Base-by-base conservation (phyloP, 768 basidiomycete species). In the Lentinus tigrinus region DNA sequence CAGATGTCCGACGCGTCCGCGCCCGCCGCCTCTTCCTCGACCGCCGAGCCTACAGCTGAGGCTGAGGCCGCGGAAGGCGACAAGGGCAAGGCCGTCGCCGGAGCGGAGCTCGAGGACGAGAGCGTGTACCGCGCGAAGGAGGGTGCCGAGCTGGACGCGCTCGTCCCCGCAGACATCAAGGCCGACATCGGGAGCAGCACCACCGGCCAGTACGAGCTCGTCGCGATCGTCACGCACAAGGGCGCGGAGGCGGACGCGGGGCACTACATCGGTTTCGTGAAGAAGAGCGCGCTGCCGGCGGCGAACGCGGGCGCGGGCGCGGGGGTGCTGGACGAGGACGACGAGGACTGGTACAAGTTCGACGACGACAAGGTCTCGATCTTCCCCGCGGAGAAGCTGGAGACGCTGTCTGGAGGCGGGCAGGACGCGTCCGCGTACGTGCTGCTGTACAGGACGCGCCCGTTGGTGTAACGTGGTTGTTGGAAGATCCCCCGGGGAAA, bases 181-280 rank as follows among this genome's bases (percentile, higher is more conserved):
- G 75, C 70, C 2, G 93, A 93, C 67, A 71, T 84, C 10, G 95
- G 93, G 0, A 77, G 83, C 54, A 95, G 88, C 72, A 75, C 81
- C 21, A 89, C 84, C 19, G 94, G 91, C 9, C 63, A 98, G 68
- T 99, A 97, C 69, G 95, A 98, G 49, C 83, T 99, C 34, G 86
- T 90, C 58, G 94, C 89, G 8, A 90, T 99, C 68, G 87, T 99
- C 13, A 96, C 95, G 21, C 97, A 98, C 81, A 99, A 99, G 72
- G 97, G 97, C 11, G 85, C 95, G 0, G 89, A 89, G 0, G 95
- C 97, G 0, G 97, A 98, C 68, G 85, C 92, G 0, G 96, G 95
- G 2, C 96, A 98, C 73, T 98, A 98, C 69, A 95, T 98, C 23
- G 94, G 86, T 1, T 98, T 89, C 74, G 90, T 89, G 27, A 90